Conservation (phyloP, 768 basidiomycete genomes). For the Tremella yokohamensis region DNA sequence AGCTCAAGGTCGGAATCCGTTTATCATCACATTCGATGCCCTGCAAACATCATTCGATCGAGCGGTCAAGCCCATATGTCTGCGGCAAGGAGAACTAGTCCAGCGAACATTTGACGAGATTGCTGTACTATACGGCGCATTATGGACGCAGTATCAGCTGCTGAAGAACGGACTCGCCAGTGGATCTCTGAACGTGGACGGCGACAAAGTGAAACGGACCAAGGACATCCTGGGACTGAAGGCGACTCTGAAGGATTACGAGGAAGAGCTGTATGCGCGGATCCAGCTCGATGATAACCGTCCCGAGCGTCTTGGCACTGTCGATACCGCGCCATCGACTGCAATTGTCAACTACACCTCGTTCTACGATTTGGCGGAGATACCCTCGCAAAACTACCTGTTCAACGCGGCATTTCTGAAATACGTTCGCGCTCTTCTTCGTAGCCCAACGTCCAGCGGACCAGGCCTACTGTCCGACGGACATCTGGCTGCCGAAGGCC, state of each 20-base stretch:
- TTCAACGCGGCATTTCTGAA: slow-evolving; percentile 67
- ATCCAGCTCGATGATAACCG: slow-evolving; percentile 52
- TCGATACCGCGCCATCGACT: slow-evolving; percentile 12
- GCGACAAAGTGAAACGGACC: slow-evolving; percentile 39
- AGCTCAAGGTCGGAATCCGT: slow-evolving; percentile 17
- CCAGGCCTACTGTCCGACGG: slow-evolving; percentile 37
- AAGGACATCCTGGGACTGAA: slow-evolving; percentile 65
- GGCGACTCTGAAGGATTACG: slow-evolving; percentile 56
- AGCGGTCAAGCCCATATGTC: not conserved
- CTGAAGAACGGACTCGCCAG: slow-evolving; percentile 64
- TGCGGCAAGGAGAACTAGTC: slow-evolving; percentile 52
- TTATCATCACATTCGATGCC: slow-evolving; percentile 7
- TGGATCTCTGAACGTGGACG: slow-evolving; percentile 56
- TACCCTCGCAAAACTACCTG: slow-evolving; percentile 55
- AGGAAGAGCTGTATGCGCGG: slow-evolving; percentile 56
- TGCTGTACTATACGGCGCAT: slow-evolving; percentile 59
- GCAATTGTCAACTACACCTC: slow-evolving; percentile 28
- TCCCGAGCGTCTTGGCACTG: slow-evolving; percentile 43
- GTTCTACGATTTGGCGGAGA: slow-evolving; percentile 26
- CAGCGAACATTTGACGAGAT: slow-evolving; percentile 66
- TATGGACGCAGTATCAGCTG: slow-evolving; percentile 68
- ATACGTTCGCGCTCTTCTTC: slow-evolving; percentile 60
- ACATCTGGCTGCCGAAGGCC: slow-evolving; percentile 13
- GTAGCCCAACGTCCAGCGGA: slow-evolving; percentile 50
- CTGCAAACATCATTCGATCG: slow-evolving; percentile 15